Evolutionary conservation across 352 stramenopile species (phyloP).

Genomic region (Plasmopara viticola): DNA sequence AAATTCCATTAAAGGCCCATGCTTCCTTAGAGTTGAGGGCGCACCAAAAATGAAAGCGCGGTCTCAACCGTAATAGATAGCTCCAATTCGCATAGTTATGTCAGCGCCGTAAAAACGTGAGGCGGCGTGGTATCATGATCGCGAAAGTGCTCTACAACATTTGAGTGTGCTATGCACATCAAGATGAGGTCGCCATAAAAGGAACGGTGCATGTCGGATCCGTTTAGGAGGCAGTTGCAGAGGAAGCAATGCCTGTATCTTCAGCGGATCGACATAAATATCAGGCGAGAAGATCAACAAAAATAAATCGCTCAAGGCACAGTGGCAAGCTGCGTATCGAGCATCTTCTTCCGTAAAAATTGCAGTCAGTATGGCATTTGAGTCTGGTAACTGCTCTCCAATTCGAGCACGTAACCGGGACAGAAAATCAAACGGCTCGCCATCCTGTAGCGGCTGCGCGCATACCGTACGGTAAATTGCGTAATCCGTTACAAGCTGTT

Average conservation of each 20-base stretch:
- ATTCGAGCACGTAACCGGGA: not conserved
- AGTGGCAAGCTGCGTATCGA: not conserved
- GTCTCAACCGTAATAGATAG: not conserved
- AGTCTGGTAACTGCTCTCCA: not conserved
- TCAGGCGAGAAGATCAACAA: constrained; percentile 1
- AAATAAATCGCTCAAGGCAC: constrained; percentile 2
- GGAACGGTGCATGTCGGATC: not conserved
- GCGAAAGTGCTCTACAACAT: not conserved
- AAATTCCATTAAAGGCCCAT: not conserved
- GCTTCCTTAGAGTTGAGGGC: not conserved
- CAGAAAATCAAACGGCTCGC: too few species aligned
- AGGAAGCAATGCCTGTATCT: not conserved
- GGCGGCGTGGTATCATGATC: not conserved
- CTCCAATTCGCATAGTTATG: not conserved
- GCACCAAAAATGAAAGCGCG: not conserved
- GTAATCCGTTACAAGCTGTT: not conserved
- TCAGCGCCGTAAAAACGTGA: not conserved
- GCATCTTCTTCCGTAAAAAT: not conserved
- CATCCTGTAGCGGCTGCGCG: not conserved
- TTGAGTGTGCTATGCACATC: not conserved
- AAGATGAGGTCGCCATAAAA: not conserved
- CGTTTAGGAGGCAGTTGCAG: not conserved
- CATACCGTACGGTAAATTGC: not conserved
- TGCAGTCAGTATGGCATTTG: not conserved
- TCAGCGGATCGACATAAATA: not conserved